A percentile compares a stretch with the other conserved stretches of the same genome.
Conservation (phyloP, 805 yeast genomes). For the Myxozyma lipomycoides region DNA sequence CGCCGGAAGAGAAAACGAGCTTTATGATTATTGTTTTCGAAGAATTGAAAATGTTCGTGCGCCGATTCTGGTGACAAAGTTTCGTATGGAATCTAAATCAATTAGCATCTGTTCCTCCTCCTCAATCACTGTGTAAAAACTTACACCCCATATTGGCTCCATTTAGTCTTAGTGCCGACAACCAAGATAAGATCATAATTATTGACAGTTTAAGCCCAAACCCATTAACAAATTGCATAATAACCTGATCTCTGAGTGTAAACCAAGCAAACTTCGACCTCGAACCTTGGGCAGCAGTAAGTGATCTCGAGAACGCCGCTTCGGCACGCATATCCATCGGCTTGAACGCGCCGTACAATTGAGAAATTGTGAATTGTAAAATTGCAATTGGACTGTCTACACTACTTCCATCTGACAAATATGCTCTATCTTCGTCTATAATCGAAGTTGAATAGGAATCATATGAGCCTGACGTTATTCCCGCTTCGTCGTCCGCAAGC, state of each 20-base stretch:
- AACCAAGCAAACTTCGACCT: slow-evolving; percentile 7
- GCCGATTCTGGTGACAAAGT: not conserved
- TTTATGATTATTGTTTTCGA: not conserved
- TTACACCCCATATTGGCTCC: not conserved
- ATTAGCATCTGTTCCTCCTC: too few relatives aligned
- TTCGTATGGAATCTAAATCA: not conserved
- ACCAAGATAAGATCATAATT: slow-evolving; percentile 13
- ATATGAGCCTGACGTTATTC: not conserved
- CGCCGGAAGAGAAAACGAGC: not conserved
- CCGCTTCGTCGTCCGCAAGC: slow-evolving; percentile 6
- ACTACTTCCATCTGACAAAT: slow-evolving; percentile 1
- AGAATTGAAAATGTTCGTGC: not conserved
- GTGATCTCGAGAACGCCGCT: slow-evolving; percentile 12
- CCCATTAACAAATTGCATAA: slow-evolving; percentile 27
- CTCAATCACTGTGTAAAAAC: too few relatives aligned
- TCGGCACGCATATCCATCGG: slow-evolving; percentile 26
- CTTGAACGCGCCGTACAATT: slow-evolving; percentile 4
- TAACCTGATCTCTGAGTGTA: slow-evolving; percentile 26
- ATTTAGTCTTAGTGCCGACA: not conserved
- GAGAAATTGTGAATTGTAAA: slow-evolving; percentile 3
- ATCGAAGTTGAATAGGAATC: not conserved
- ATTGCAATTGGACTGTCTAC: not conserved
- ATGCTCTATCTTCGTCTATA: not conserved
- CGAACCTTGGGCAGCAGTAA: slow-evolving; percentile 21
- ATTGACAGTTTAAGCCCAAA: slow-evolving; percentile 11